phyloP scores from a whole-genome alignment of 129 eudicot species.

The Oenanthe sinensis region DNA sequence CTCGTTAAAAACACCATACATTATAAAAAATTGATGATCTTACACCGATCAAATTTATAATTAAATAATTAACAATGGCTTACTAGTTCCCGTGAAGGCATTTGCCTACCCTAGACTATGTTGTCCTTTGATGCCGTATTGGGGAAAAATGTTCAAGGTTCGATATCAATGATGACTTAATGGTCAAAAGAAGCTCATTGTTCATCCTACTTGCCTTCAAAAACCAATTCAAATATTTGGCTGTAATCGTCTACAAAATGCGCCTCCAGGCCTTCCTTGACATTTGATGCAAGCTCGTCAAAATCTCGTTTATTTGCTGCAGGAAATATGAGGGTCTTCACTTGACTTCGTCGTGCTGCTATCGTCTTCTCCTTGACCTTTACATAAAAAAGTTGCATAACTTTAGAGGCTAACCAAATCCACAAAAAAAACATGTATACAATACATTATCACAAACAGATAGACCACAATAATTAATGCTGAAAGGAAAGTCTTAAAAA shows the following conservation, averaged over 20 bases:
- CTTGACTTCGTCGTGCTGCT: conserved; percentile 91
- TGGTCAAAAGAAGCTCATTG: conserved; percentile 3
- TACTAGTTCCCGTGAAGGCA: neutral
- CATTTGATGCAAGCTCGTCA: conserved; percentile 86
- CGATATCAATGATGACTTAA: neutral
- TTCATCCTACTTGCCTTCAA: conserved; percentile 27
- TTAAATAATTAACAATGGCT: conserved; percentile 12
- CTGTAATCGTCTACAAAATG: conserved; percentile 89
- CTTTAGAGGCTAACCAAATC: neutral
- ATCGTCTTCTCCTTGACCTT: conserved; percentile 98
- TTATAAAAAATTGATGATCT: neutral
- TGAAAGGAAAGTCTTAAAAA: neutral
- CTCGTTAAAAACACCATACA: neutral
- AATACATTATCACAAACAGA: neutral
- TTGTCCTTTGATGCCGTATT: neutral
- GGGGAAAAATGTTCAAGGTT: neutral
- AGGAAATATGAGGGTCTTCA: conserved; percentile 90
- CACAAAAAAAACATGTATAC: neutral
- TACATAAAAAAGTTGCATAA: conserved; percentile 8
- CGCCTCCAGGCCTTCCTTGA: conserved; percentile 90
- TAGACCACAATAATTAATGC: neutral
- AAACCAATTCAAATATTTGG: conserved; percentile 75
- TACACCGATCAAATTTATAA: neutral
- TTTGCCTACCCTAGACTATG: conserved; percentile 1
- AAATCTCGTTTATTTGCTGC: conserved; percentile 82